Base-by-base conservation (phyloP, 2,329 filamentous ascomycete species). In the Zalaria sp. region DNA sequence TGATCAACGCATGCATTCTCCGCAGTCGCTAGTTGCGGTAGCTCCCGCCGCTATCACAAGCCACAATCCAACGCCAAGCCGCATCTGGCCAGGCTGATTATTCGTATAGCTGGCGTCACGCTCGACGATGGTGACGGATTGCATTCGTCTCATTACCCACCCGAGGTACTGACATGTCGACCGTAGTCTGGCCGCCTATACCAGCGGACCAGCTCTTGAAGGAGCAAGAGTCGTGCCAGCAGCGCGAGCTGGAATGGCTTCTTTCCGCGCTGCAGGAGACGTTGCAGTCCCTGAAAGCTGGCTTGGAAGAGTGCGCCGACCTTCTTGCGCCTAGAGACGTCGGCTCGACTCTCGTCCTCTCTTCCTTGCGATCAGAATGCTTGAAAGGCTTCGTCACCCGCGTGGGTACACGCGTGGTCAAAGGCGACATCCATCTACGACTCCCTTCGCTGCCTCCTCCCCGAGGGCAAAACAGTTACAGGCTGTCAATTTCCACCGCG, bases 311-410 rank as follows among this genome's bases (percentile, higher is more conserved):
- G 63, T 95, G 88, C 64, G 85, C 87, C 51, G 78, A 81, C 11
- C 73, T 96, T 25, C 77, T 98, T 27, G 82, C 86, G 5, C 87
- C 89, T 1, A 73, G 81, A 48, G 86, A 93, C 56, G 79, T 81
- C 1, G 87, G 87, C 5, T 88, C 81, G 52, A 98, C 89, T 1
- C 75, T 98, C 27, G 88, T 91, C 27, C 73, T 98, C 50, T 91
- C 83, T 47, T 93, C 88, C 9, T 74, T 82, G 43, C 77, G 88
- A 43, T 89, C 85, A 42, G 91, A 98, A 65, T 78, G 75, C 50
- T 79, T 96, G 47, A 98, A 98, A 61, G 91, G 91, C 11, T 84
- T 86, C 53, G 77, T 96, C 46, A 96, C 89, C 1, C 77, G 91
- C 41, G 77, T 93, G 31, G 91, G 91, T 34, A 85, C 85, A n/a